Percentiles rank a stretch among this genome's conserved stretches.
Evolutionary conservation across 129 eudicot species (phyloP).

Genomic region (Pseudognaphalium luteoalbum): DNA sequence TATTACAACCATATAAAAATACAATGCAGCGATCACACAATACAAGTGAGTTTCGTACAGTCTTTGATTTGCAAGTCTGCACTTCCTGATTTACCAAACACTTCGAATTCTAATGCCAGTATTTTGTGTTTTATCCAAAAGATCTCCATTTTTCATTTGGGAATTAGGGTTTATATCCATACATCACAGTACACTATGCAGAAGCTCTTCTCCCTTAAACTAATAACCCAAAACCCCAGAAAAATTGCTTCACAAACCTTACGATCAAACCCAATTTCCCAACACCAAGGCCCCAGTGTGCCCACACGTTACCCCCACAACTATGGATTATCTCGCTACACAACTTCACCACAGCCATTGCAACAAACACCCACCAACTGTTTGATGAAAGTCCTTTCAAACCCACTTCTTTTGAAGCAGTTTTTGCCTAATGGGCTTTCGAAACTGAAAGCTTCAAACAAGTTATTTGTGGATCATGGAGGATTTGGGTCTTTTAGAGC

Average conservation of each 20-base stretch:
- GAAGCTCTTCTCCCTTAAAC: slow-evolving; percentile 50
- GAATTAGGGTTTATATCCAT: not conserved
- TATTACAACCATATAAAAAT: too few relatives aligned
- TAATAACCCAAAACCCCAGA: slow-evolving; percentile 44
- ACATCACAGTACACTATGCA: slow-evolving; percentile 48
- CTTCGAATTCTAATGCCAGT: too few relatives aligned
- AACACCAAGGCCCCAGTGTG: slow-evolving; percentile 26
- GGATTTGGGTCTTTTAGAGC: slow-evolving; percentile 29
- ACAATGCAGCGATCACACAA: too few relatives aligned
- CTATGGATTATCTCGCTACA: slow-evolving; percentile 29
- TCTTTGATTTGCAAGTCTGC: not conserved
- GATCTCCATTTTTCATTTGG: not conserved
- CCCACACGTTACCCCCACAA: slow-evolving; percentile 16
- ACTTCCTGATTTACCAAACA: not conserved
- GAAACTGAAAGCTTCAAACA: slow-evolving; percentile 42
- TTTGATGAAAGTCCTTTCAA: slow-evolving; percentile 34
- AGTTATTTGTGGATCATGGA: slow-evolving; percentile 33
- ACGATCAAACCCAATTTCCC: slow-evolving; percentile 44
- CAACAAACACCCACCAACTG: slow-evolving; percentile 27
- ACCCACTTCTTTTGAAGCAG: slow-evolving; percentile 36
- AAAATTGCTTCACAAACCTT: slow-evolving; percentile 33
- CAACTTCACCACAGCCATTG: slow-evolving; percentile 29
- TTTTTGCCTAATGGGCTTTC: slow-evolving; percentile 33
- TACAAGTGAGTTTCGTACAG: too few relatives aligned
- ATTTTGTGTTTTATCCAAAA: not conserved